Conservation (phyloP, 176 grass and related monocot species). For the Olyra latifolia region DNA sequence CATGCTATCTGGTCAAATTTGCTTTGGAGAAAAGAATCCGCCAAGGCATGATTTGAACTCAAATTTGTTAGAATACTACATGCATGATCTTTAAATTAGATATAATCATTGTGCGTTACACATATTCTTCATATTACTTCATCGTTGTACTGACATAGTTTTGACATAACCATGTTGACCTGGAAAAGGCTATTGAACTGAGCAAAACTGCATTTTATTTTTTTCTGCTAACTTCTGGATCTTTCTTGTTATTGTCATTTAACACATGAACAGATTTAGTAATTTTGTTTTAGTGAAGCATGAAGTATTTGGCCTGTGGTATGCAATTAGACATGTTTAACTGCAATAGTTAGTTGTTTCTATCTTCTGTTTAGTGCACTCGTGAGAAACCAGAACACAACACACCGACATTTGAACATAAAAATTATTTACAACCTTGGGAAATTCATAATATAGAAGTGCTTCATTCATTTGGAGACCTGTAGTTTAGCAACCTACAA, state of each 20-base stretch:
- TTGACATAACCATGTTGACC: background rate
- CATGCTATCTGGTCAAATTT: background rate
- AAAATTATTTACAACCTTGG: background rate
- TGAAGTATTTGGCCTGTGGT: background rate
- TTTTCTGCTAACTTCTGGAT: background rate
- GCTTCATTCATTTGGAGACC: background rate
- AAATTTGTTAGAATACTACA: background rate
- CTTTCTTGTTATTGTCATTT: slow-evolving; percentile 12
- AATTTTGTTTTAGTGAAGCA: background rate
- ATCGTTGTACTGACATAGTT: background rate
- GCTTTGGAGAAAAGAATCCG: background rate
- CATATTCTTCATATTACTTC: background rate
- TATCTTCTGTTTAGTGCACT: background rate
- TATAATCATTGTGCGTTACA: background rate
- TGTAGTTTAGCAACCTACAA: background rate
- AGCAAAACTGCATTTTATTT: background rate
- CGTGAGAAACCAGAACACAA: background rate
- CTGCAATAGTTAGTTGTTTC: background rate
- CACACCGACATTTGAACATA: background rate
- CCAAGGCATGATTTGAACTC: background rate
- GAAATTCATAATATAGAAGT: background rate
- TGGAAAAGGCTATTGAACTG: background rate
- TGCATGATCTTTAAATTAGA: background rate
- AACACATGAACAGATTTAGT: background rate
- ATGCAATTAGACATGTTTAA: background rate